Percentiles rank a stretch among this genome's conserved stretches.
Evolutionary conservation across 345 rosid genomes (phyloP).

Genomic region (Brassica incana): DNA sequence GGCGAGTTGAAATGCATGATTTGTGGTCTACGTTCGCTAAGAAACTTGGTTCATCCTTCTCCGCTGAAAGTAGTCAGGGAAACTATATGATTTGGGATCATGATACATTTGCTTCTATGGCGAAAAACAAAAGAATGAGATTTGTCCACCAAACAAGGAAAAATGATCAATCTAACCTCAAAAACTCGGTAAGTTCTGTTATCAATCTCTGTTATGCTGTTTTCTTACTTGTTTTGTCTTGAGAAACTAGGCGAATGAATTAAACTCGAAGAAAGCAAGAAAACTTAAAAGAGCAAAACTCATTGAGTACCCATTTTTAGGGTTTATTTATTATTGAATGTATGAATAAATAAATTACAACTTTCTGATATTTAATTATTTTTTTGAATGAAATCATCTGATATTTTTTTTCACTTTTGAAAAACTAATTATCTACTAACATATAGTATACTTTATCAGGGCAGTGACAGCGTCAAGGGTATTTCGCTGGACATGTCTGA

Average conservation of each 20-base stretch:
- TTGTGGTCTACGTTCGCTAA: constrained; percentile 27
- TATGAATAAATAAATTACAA: no score
- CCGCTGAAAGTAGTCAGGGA: neutral
- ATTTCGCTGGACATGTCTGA: constrained; percentile 16
- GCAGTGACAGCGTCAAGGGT: constrained; percentile 13
- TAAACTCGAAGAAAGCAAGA: no score
- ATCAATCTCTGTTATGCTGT: neutral
- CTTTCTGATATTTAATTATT: no score
- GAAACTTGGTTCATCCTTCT: neutral
- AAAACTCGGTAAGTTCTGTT: neutral
- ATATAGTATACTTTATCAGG: constrained; percentile 14
- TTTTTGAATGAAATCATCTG: no score
- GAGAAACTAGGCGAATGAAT: no score
- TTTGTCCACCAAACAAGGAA: neutral
- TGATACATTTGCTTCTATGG: constrained; percentile 15
- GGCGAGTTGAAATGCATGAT: constrained; percentile 32
- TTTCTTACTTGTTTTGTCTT: neutral
- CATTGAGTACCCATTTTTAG: no score
- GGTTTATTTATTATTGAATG: no score
- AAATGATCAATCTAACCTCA: neutral
- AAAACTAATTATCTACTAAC: no score
- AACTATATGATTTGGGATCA: constrained; percentile 8
- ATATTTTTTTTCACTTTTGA: no score
- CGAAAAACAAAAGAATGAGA: constrained; percentile 2
- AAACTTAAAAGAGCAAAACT: no score